Percentiles rank a stretch among this genome's conserved stretches.
These are phyloP conservation scores for Fistulifera solaris DNA, from an alignment of 108 stramenopile species.

Conservation along the genomic window DNA sequence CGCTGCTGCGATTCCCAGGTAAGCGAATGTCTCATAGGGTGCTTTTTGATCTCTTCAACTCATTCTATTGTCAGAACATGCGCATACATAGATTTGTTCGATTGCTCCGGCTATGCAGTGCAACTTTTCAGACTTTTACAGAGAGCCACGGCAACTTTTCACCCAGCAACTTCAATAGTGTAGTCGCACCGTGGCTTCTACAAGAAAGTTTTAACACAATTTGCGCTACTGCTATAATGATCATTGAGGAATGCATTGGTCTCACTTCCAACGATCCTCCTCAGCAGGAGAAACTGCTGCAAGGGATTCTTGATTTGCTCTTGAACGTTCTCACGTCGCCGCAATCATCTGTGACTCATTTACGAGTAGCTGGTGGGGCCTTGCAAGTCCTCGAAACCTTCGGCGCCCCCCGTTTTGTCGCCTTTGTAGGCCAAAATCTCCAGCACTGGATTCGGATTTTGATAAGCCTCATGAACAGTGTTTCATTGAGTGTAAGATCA, in stretches of 20 bases:
- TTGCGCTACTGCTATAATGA: slow-evolving; percentile 63
- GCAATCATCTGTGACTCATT: slow-evolving; percentile 73
- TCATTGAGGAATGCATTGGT: slow-evolving; percentile 66
- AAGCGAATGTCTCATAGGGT: slow-evolving; percentile 6
- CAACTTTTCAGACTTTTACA: slow-evolving; percentile 68
- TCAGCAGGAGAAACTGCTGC: slow-evolving; percentile 44
- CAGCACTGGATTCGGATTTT: slow-evolving; percentile 78
- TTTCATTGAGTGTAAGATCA: slow-evolving; percentile 74
- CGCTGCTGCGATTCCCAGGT: slow-evolving; percentile 42
- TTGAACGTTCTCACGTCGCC: slow-evolving; percentile 74
- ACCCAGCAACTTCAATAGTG: slow-evolving; percentile 23
- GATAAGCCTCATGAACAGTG: slow-evolving; percentile 72
- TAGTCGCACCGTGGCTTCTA: slow-evolving; percentile 52
- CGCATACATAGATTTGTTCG: slow-evolving; percentile 55
- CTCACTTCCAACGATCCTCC: slow-evolving; percentile 24
- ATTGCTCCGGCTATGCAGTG: slow-evolving; percentile 47
- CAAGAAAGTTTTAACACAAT: slow-evolving; percentile 84
- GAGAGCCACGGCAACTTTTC: slow-evolving; percentile 24
- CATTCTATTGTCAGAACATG: not conserved
- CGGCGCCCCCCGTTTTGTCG: slow-evolving; percentile 57
- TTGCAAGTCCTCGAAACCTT: slow-evolving; percentile 75
- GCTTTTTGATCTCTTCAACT: not conserved
- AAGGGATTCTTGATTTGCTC: slow-evolving; percentile 58
- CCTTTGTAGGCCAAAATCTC: slow-evolving; percentile 37
- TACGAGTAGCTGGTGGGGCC: slow-evolving; percentile 70